A percentile compares a stretch with the other conserved stretches of the same genome.
These are phyloP conservation scores for Jackrogersella multiformis DNA, from an alignment of 495 filamentous ascomycete species.

Conservation along the genomic window DNA sequence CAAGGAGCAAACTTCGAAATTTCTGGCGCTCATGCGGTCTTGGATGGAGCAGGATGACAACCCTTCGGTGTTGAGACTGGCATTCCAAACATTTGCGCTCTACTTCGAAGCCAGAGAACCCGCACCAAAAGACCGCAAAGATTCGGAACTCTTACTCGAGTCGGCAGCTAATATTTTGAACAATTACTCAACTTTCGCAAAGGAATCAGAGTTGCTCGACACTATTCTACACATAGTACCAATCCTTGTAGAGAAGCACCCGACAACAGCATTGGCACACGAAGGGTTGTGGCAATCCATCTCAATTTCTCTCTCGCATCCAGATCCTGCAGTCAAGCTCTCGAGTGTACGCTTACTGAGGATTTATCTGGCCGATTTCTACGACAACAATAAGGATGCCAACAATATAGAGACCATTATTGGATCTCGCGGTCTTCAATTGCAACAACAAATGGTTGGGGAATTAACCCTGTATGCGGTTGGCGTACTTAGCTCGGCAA, in stretches of 20 bases:
- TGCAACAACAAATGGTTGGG: slow-evolving; percentile 71
- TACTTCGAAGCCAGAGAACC: slow-evolving; percentile 77
- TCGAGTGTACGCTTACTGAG: slow-evolving; percentile 78
- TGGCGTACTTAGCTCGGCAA: slow-evolving; percentile 70
- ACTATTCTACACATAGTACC: slow-evolving; percentile 73
- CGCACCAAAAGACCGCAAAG: slow-evolving; percentile 66
- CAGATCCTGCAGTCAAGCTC: slow-evolving; percentile 78
- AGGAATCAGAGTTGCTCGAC: slow-evolving; percentile 82
- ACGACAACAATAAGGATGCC: slow-evolving; percentile 64
- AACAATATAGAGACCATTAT: slow-evolving; percentile 67
- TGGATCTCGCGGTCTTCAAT: slow-evolving; percentile 74
- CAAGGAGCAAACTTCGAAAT: slow-evolving; percentile 71
- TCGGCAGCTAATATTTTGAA: slow-evolving; percentile 60
- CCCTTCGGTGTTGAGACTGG: slow-evolving; percentile 71
- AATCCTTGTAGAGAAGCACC: slow-evolving; percentile 73
- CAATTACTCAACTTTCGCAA: slow-evolving; percentile 49
- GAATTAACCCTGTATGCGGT: slow-evolving; percentile 70
- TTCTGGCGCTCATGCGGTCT: slow-evolving; percentile 72
- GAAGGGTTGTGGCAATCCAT: slow-evolving; percentile 72
- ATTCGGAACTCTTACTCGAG: slow-evolving; percentile 57
- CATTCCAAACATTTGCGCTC: slow-evolving; percentile 80
- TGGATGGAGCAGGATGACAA: slow-evolving; percentile 82
- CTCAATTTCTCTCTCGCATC: slow-evolving; percentile 73
- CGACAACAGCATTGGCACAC: slow-evolving; percentile 66
- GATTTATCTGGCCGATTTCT: slow-evolving; percentile 79